phyloP scores from a whole-genome alignment of 495 filamentous ascomycete genomes.

The Tricharina praecox region DNA sequence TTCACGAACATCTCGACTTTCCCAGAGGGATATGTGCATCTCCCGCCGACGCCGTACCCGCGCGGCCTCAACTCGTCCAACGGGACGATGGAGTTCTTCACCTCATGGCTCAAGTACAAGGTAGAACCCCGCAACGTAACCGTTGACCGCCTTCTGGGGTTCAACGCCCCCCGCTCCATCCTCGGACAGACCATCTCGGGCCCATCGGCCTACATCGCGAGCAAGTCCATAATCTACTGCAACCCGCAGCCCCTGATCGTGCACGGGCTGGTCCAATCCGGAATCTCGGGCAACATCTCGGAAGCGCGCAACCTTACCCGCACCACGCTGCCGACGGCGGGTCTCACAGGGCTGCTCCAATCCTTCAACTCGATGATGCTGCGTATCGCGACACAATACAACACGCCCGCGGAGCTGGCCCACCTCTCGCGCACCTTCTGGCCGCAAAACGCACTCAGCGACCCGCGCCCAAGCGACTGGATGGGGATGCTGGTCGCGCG shows the following conservation, averaged over 20 bases:
- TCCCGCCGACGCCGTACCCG: background rate
- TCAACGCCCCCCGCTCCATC: background rate
- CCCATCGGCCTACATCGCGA: background rate
- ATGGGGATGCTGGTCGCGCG: background rate
- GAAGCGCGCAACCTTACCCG: background rate
- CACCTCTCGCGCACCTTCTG: no score
- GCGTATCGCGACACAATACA: background rate
- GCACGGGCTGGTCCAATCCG: background rate
- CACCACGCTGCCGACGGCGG: no score
- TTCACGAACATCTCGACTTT: no score
- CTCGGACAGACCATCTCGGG: background rate
- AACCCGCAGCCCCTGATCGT: background rate
- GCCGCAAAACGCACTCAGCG: no score
- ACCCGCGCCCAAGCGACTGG: slow-evolving; percentile 1
- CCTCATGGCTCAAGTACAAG: background rate
- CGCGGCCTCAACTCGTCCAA: background rate
- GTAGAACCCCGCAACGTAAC: background rate
- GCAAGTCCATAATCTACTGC: background rate
- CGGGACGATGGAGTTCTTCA: background rate
- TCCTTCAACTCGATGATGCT: background rate
- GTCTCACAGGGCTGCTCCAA: background rate
- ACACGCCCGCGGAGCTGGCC: background rate
- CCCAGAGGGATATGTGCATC: background rate
- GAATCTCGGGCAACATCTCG: background rate
- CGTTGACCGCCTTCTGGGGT: background rate